phyloP scores from a whole-genome alignment of 169 alveolate genomes.

The Eimeria zaria region DNA sequence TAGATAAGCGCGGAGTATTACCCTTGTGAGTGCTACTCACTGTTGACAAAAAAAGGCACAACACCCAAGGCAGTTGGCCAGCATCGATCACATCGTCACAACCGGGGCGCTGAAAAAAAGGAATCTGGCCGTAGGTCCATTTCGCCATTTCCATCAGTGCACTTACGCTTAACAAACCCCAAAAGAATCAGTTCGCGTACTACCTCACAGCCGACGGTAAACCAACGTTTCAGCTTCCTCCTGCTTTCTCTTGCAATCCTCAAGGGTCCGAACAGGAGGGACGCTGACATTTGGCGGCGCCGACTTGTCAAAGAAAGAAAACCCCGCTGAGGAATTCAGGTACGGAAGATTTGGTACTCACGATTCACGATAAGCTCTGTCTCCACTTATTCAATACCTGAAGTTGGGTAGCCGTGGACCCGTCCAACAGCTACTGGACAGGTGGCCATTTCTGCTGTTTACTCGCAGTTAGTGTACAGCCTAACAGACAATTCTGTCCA shows the following conservation, averaged over 20 bases:
- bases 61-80: neutral
- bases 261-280: conserved; percentile 47
- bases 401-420: conserved; percentile 86
- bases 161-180: neutral
- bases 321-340: conserved; percentile 84
- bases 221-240: neutral
- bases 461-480: neutral
- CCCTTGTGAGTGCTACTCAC: conserved; percentile 74
- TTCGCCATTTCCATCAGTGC: neutral
- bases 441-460: neutral
- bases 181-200: conserved; percentile 81
- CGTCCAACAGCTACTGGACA: conserved; percentile 86
- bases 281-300: conserved; percentile 86
- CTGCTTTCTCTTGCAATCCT: neutral
- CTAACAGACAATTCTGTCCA: neutral
- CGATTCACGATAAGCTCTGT: neutral
- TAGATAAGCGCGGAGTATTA: conserved; percentile 72
- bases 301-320: conserved; percentile 59
- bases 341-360: neutral
- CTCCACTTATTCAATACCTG: neutral
- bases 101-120: conserved; percentile 58
- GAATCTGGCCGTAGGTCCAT: conserved; percentile 73
- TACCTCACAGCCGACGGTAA: conserved; percentile 79
- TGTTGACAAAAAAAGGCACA: neutral
- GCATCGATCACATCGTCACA: conserved; percentile 68